phyloP scores from a whole-genome alignment of 805 yeast genomes.

The Yamadazyma philogaea region DNA sequence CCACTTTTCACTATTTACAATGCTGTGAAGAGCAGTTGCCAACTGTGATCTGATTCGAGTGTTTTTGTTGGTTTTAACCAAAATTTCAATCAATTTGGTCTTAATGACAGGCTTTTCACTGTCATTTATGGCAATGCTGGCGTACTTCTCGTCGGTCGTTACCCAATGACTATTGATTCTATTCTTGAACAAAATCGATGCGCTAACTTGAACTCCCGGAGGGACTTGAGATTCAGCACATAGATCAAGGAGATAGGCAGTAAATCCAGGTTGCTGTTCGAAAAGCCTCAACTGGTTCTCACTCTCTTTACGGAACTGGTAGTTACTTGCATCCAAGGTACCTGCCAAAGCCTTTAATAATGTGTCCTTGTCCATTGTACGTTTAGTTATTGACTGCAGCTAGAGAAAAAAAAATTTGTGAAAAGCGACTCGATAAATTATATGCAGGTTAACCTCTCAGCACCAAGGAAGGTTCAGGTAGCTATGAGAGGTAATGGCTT shows the following conservation, averaged over 20 bases:
- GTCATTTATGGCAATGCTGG: conserved; percentile 22
- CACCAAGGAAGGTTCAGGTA: background rate
- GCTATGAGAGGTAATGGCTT: background rate
- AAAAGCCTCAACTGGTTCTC: conserved; percentile 49
- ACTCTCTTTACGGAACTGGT: conserved; percentile 48
- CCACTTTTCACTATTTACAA: conserved; percentile 49
- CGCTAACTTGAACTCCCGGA: conserved; percentile 39
- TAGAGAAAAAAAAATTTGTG: conserved; percentile 2
- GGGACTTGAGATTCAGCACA: conserved; percentile 41
- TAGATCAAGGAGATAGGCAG: conserved; percentile 50
- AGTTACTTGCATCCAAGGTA: conserved; percentile 49
- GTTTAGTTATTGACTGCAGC: background rate
- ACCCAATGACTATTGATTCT: conserved; percentile 39
- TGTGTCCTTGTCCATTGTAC: conserved; percentile 47
- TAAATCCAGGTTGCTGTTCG: conserved; percentile 58
- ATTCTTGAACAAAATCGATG: conserved; percentile 44
- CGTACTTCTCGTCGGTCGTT: conserved; percentile 25
- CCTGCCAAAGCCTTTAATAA: conserved; percentile 50
- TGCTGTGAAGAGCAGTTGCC: conserved; percentile 53
- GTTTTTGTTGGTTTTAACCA: conserved; percentile 39
- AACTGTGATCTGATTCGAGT: conserved; percentile 51
- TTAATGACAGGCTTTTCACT: conserved; percentile 43
- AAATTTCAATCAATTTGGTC: conserved; percentile 34
- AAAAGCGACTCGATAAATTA: conserved; percentile 1
- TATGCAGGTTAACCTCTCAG: background rate